Conservation (phyloP, 495 filamentous ascomycete species). For the Choiromyces venosus region DNA sequence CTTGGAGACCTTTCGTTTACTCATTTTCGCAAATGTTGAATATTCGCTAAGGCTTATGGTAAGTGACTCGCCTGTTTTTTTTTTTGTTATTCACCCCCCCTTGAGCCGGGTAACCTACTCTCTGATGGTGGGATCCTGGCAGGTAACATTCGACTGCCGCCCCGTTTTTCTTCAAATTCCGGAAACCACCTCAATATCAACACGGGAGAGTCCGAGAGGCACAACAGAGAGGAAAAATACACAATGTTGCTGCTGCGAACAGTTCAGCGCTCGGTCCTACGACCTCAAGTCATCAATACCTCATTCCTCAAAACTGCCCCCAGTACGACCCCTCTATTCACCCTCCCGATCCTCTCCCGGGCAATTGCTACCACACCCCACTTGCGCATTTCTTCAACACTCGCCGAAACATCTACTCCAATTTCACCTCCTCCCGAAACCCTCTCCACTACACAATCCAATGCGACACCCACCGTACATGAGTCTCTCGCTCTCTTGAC, state of each 20-base stretch:
- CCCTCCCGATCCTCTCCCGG: constrained; percentile 25
- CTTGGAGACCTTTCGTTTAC: constrained; percentile 51
- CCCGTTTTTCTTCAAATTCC: neutral
- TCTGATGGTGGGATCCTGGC: neutral
- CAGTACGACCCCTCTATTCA: constrained; percentile 30
- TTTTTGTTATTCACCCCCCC: neutral
- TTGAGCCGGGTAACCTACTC: neutral
- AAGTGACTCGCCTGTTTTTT: neutral
- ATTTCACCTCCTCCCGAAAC: constrained; percentile 42
- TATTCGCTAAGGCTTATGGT: neutral
- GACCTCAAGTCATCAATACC: constrained; percentile 37
- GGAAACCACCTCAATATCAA: neutral
- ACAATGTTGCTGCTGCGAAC: constrained; percentile 21
- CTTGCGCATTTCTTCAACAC: constrained; percentile 38
- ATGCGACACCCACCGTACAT: constrained; percentile 35
- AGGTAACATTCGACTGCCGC: neutral
- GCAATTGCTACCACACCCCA: constrained; percentile 33
- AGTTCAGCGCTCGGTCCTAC: constrained; percentile 18
- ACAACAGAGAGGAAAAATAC: neutral
- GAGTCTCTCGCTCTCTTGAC: constrained; percentile 62
- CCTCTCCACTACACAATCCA: constrained; percentile 44
- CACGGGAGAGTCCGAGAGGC: no score
- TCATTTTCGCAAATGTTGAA: constrained; percentile 44
- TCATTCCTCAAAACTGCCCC: constrained; percentile 41
- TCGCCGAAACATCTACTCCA: constrained; percentile 30